These are phyloP conservation scores for Isoetes taiwanensis DNA, from an alignment of 75 land plant genomes.

Conservation along the genomic window DNA sequence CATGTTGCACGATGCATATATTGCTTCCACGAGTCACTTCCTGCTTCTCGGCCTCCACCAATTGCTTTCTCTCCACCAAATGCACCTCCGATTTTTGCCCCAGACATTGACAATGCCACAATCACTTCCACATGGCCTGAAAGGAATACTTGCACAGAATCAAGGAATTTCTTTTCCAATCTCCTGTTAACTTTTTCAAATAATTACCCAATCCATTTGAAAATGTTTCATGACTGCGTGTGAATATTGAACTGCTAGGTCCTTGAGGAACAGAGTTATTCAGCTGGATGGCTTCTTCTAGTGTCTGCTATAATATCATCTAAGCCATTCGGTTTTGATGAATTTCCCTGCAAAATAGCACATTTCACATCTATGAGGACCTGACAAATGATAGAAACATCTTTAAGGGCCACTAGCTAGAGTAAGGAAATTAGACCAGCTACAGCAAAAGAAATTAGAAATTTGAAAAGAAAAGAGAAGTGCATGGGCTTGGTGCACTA, in stretches of 20 bases:
- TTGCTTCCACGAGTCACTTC: constrained; percentile 98
- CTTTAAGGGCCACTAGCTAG: too few species aligned
- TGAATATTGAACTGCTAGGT: constrained; percentile 90
- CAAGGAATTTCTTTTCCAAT: neutral
- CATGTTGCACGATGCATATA: constrained; percentile 97
- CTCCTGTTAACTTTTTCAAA: too few species aligned
- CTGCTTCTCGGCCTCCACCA: constrained; percentile 97
- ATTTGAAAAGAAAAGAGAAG: too few species aligned
- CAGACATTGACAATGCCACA: constrained; percentile 94
- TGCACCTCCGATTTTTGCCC: constrained; percentile 97
- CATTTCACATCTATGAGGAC: too few species aligned
- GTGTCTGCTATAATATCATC: constrained; percentile 61
- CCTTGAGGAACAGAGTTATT: constrained; percentile 99
- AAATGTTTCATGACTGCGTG: constrained; percentile 65
- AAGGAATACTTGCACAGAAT: neutral
- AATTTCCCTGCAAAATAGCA: too few species aligned
- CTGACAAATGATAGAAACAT: too few species aligned
- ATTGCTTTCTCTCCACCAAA: constrained; percentile 99
- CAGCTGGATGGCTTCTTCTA: constrained; percentile 72
- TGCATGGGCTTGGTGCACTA: too few species aligned
- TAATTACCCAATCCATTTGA: constrained; percentile 96
- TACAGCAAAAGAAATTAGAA: too few species aligned
- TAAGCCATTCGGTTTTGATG: too few species aligned
- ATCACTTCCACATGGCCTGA: constrained; percentile 94
- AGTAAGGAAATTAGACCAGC: too few species aligned